These are phyloP conservation scores for Aspergillus haitiensis DNA, from an alignment of 495 filamentous ascomycete species.

Conservation along the genomic window DNA sequence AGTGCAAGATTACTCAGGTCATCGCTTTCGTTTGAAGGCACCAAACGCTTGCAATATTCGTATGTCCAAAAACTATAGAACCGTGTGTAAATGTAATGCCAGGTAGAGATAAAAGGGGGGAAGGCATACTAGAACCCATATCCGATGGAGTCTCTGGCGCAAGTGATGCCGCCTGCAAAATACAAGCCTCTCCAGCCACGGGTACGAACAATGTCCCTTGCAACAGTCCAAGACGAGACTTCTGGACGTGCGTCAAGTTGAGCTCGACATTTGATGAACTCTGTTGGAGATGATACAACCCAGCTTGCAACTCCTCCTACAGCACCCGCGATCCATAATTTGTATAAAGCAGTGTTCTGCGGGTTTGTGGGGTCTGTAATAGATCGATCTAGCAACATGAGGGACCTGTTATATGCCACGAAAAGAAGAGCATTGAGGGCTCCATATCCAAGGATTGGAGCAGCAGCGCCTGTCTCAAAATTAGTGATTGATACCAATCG, in stretches of 20 bases:
- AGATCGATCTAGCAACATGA: slow-evolving; percentile 54
- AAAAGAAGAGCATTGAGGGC: slow-evolving; percentile 87
- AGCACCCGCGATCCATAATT: slow-evolving; percentile 74
- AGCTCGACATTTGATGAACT: slow-evolving; percentile 82
- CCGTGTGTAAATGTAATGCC: slow-evolving; percentile 15
- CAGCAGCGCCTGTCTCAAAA: slow-evolving; percentile 59
- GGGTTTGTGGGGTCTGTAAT: slow-evolving; percentile 44
- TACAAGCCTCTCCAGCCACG: slow-evolving; percentile 73
- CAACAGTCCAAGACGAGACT: slow-evolving; percentile 59
- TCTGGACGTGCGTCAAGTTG: slow-evolving; percentile 54
- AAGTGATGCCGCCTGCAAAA: slow-evolving; percentile 74
- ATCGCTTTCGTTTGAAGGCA: slow-evolving; percentile 44
- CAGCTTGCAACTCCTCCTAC: slow-evolving; percentile 78
- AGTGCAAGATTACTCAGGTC: slow-evolving; percentile 47
- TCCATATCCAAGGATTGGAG: slow-evolving; percentile 83
- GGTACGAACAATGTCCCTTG: slow-evolving; percentile 57
- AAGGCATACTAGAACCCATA: slow-evolving; percentile 83
- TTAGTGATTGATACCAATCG: slow-evolving; percentile 9
- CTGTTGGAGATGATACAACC: slow-evolving; percentile 77
- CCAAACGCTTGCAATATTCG: slow-evolving; percentile 62
- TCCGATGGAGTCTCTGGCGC: slow-evolving; percentile 76
- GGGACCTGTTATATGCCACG: slow-evolving; percentile 76
- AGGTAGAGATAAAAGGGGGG: slow-evolving; percentile 18
- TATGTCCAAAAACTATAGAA: slow-evolving; percentile 75
- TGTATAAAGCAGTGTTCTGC: slow-evolving; percentile 35